phyloP scores from a whole-genome alignment of 1,284 basidiomycete species.

The Meripilus lineatus region DNA sequence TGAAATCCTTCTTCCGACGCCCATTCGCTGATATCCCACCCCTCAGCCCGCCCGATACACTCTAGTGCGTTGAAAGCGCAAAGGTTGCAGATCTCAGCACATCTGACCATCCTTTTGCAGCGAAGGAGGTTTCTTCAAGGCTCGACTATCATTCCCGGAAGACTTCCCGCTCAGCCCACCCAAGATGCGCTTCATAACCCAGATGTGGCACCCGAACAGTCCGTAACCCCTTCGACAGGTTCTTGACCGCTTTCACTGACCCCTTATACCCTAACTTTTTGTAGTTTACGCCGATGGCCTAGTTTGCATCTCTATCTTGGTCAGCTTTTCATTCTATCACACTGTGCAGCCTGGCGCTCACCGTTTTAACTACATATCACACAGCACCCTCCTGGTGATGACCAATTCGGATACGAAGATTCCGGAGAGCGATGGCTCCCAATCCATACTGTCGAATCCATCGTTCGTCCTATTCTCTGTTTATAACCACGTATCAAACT shows the following conservation, averaged over 20 bases:
- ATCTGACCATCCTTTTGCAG: constrained; percentile 32
- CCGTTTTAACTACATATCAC: constrained; percentile 10
- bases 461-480: constrained; percentile 61
- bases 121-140: constrained; percentile 92
- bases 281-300: constrained; percentile 90
- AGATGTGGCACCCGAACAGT: constrained; percentile 99
- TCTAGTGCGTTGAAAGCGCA: constrained; percentile 62
- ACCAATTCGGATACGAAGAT: constrained; percentile 98
- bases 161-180: constrained; percentile 93
- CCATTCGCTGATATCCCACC: constrained; percentile 17
- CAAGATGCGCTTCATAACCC: constrained; percentile 92
- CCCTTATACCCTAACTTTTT: background rate
- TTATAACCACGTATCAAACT: constrained; percentile 4
- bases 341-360: background rate
- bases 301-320: constrained; percentile 97
- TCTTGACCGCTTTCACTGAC: too few relatives aligned
- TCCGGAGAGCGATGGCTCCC: constrained; percentile 98
- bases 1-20: constrained; percentile 3
- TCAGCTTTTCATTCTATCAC: too few relatives aligned
- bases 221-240: too few relatives aligned
- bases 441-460: constrained; percentile 95
- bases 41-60: constrained; percentile 78
- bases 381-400: constrained; percentile 93
- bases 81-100: background rate
- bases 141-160: constrained; percentile 79